phyloP scores from a whole-genome alignment of 352 stramenopile species.

The Pythium brachiatum region DNA sequence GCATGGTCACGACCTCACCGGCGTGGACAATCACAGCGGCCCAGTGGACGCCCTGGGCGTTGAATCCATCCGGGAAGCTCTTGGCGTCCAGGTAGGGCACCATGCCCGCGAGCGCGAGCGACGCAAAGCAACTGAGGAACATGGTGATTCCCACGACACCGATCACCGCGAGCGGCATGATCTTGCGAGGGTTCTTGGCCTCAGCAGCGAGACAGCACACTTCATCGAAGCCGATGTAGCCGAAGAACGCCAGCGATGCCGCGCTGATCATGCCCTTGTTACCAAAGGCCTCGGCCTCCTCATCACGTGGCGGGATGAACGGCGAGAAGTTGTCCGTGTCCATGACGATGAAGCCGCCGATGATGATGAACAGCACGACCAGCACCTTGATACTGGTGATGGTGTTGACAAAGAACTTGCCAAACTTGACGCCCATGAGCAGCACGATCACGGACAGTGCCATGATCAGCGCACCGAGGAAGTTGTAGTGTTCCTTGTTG shows the following conservation, averaged over 20 bases:
- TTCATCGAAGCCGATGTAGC: constrained; percentile 94
- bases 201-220: constrained; percentile 88
- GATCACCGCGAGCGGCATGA: constrained; percentile 80
- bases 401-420: constrained; percentile 86
- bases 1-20: constrained; percentile 84
- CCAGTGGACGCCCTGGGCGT: constrained; percentile 34
- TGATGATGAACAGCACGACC: constrained; percentile 91
- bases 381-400: constrained; percentile 77
- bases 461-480: constrained; percentile 66
- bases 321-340: constrained; percentile 78
- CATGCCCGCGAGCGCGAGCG: constrained; percentile 86
- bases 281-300: constrained; percentile 32
- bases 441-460: constrained; percentile 65
- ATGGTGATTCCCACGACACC: constrained; percentile 73
- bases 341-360: constrained; percentile 82
- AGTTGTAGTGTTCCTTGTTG: constrained; percentile 54
- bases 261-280: constrained; percentile 70
- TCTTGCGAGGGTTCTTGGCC: constrained; percentile 64
- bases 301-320: constrained; percentile 58
- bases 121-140: constrained; percentile 67
- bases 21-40: constrained; percentile 46
- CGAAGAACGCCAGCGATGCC: constrained; percentile 89
- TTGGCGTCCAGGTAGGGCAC: constrained; percentile 11
- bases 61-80: constrained; percentile 44
- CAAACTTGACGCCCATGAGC: constrained; percentile 79